phyloP scores from a whole-genome alignment of 108 stramenopile species.

The Skeletonema menzelii region DNA sequence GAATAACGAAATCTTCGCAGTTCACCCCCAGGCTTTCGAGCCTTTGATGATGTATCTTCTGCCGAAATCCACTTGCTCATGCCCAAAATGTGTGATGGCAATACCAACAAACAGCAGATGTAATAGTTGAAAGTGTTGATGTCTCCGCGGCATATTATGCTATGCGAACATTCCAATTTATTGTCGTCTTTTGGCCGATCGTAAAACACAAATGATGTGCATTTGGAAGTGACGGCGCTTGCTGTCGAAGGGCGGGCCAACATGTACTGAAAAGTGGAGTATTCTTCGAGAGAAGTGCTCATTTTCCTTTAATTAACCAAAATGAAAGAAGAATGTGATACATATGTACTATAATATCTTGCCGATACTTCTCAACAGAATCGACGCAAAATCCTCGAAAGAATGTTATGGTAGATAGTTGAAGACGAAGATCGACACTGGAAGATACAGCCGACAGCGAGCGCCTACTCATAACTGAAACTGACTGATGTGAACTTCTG shows the following conservation, averaged over 20 bases:
- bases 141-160: neutral
- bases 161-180: neutral
- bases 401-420: no score
- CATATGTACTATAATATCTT: no score
- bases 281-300: constrained; percentile 6
- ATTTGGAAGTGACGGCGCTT: neutral
- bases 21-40: neutral
- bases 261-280: constrained; percentile 5
- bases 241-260: constrained; percentile 1
- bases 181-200: neutral
- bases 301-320: neutral
- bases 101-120: constrained; percentile 6
- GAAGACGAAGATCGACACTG: no score
- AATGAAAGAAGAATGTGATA: no score
- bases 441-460: no score
- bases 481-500: no score
- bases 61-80: constrained; percentile 17
- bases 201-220: constrained; percentile 12
- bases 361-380: no score
- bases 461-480: no score
- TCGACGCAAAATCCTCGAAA: no score
- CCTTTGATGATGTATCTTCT: neutral
- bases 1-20: constrained; percentile 8
- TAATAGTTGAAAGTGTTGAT: constrained; percentile 7
- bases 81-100: constrained; percentile 11